Percentiles rank a stretch among this genome's conserved stretches.
Conservation (phyloP, 2,329 filamentous ascomycete species). For the Fusarium illudens region DNA sequence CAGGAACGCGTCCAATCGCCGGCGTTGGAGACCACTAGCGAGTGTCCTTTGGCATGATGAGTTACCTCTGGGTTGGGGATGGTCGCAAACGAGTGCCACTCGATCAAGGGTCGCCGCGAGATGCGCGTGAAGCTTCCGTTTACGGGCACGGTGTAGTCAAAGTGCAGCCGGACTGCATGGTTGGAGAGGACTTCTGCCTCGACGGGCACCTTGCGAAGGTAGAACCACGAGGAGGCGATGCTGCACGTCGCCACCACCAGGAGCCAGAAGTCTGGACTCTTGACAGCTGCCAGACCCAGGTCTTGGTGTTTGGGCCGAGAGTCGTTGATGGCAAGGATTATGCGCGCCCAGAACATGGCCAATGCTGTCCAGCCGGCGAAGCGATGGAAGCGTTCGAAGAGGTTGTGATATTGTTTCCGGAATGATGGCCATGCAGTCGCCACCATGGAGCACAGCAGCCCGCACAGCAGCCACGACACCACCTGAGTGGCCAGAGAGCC, state of each 20-base stretch:
- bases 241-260: constrained; percentile 69
- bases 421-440: constrained; percentile 70
- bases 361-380: constrained; percentile 77
- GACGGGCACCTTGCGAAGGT: constrained; percentile 73
- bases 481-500: constrained; percentile 54
- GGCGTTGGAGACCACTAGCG: constrained; percentile 74
- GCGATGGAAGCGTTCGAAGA: constrained; percentile 76
- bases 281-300: constrained; percentile 49
- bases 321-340: constrained; percentile 62
- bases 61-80: constrained; percentile 65
- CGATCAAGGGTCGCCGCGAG: constrained; percentile 68
- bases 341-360: constrained; percentile 70
- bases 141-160: constrained; percentile 68
- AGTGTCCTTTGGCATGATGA: constrained; percentile 60
- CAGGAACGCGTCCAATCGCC: constrained; percentile 77
- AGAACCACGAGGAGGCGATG: constrained; percentile 77
- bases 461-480: constrained; percentile 66
- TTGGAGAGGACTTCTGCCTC: constrained; percentile 72
- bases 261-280: constrained; percentile 69
- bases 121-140: constrained; percentile 61
- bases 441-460: constrained; percentile 67
- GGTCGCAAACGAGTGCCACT: constrained; percentile 81
- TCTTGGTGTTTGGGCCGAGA: constrained; percentile 46
- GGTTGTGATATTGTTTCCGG: constrained; percentile 70
- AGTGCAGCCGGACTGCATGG: constrained; percentile 77